Evolutionary conservation across 2,329 filamentous ascomycete species (phyloP).

Genomic region (Fusarium chlamydosporum): DNA sequence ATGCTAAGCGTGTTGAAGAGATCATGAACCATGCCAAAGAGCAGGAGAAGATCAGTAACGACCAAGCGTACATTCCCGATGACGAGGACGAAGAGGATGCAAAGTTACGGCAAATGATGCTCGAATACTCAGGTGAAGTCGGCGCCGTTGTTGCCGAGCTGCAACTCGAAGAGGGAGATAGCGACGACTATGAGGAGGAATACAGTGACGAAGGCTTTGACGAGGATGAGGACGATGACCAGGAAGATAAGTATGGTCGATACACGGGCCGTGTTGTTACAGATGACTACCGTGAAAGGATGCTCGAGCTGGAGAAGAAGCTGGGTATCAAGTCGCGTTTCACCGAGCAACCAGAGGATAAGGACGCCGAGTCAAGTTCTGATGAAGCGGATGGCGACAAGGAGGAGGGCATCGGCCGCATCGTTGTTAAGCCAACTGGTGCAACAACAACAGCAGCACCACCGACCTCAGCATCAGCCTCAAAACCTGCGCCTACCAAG

Average conservation of each 20-base stretch:
- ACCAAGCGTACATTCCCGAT: constrained; percentile 72
- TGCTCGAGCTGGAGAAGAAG: constrained; percentile 86
- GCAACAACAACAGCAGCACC: constrained; percentile 25
- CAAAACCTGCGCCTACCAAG: constrained; percentile 50
- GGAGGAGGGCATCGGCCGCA: constrained; percentile 67
- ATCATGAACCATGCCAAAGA: constrained; percentile 71
- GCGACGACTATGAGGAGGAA: constrained; percentile 67
- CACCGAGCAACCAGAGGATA: constrained; percentile 63
- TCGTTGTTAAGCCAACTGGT: constrained; percentile 60
- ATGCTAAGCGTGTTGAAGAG: constrained; percentile 66
- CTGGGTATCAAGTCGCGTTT: constrained; percentile 72
- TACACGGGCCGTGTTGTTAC: constrained; percentile 76
- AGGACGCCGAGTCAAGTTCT: constrained; percentile 53
- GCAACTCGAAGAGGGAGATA: constrained; percentile 79
- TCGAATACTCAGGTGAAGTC: constrained; percentile 91
- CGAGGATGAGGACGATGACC: constrained; percentile 66
- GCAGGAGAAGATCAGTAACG: constrained; percentile 63
- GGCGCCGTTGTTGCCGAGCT: constrained; percentile 94
- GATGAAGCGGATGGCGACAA: constrained; percentile 58
- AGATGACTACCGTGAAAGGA: constrained; percentile 82
- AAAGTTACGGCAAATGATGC: constrained; percentile 85
- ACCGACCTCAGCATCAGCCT: constrained; percentile 34
- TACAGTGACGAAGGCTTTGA: constrained; percentile 67
- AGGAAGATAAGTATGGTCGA: constrained; percentile 76
- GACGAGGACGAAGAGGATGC: constrained; percentile 87